Evolutionary conservation across 768 basidiomycete species (phyloP), one percentile per base, ranked within the genome.

Genomic region (Pisolithus albus): DNA sequence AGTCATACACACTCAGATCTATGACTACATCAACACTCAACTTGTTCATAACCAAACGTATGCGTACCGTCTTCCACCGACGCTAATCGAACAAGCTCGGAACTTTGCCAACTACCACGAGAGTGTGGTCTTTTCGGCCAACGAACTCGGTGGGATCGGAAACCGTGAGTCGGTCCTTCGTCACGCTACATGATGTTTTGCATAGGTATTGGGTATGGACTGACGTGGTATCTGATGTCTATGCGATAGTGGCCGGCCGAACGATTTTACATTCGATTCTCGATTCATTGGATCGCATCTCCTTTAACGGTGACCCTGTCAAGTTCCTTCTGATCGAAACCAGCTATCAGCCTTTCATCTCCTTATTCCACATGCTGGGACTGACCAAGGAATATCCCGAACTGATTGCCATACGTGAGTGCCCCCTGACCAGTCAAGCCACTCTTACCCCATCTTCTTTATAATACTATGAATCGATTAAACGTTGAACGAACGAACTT

Each of bases 391-490:
- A 75, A 21, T 71, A 79, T 60, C 82, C 83, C 3, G 76, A 83
- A 53, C 62, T 81, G 49, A 63, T 68, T 49, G 83, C 74, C 44
- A 77, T 86, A 52, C 82, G 84, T 86, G 59, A 59, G 83, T 77
- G n/a, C 18, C 24, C 23, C 8, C 19, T 11, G 10, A 11, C 47
- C n/a, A 40, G 19, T 30, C 43, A 28, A 13, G 34, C 34, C 34
- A 34, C 34, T 13, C 34, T 34, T 11, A 4, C 34, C 34, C 11
- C 11, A 34, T 34, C 34, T 5, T 34, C 32, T 11, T 11, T 5
- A 34, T 15, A 34, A 34, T 15, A 34, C 11, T 34, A 15, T 15
- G 4, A 34, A 34, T 15, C 5, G 5, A 34, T 15, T 11, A 3
- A 34, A 34, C 34, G 5, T 4, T 11, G 11, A 23, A 34, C 13